Percentiles rank a stretch among this genome's conserved stretches.
These are phyloP conservation scores for Primulina huaijiensis DNA, from an alignment of 257 asterid species.

Conservation along the genomic window DNA sequence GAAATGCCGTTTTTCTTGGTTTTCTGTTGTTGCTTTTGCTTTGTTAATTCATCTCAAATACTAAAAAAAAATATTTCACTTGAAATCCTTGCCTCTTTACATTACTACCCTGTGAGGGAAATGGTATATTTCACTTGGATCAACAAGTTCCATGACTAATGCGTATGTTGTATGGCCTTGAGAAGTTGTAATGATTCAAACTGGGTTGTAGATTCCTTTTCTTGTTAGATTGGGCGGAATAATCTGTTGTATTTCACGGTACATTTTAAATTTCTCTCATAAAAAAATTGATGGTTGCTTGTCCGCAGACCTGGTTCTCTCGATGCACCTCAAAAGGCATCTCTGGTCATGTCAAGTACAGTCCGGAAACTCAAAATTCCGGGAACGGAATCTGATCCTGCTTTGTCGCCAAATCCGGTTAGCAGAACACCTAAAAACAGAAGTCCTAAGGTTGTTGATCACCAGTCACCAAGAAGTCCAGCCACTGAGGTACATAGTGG, in stretches of 20 bases:
- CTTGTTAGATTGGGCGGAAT: not conserved
- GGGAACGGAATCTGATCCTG: constrained; percentile 37
- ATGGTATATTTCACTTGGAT: too few relatives aligned
- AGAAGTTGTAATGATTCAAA: not conserved
- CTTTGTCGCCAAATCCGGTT: constrained; percentile 47
- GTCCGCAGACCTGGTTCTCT: constrained; percentile 36
- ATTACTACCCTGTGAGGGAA: not conserved
- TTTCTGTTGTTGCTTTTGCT: not conserved
- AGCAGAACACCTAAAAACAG: constrained; percentile 58
- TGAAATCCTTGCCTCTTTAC: not conserved
- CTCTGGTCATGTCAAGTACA: constrained; percentile 36
- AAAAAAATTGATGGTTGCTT: not conserved
- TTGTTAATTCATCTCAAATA: too few relatives aligned
- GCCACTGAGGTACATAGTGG: constrained; percentile 54
- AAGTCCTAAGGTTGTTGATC: constrained; percentile 65
- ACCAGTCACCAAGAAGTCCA: constrained; percentile 39
- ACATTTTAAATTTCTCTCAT: not conserved
- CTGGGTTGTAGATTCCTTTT: not conserved
- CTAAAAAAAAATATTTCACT: not conserved
- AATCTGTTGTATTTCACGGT: not conserved
- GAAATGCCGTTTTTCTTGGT: not conserved
- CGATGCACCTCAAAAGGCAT: constrained; percentile 44
- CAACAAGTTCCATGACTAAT: not conserved
- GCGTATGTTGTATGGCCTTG: not conserved
- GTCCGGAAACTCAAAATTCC: constrained; percentile 38